Evolutionary conservation across 768 basidiomycete genomes (phyloP).

Genomic region (Russula griseocarnosa): DNA sequence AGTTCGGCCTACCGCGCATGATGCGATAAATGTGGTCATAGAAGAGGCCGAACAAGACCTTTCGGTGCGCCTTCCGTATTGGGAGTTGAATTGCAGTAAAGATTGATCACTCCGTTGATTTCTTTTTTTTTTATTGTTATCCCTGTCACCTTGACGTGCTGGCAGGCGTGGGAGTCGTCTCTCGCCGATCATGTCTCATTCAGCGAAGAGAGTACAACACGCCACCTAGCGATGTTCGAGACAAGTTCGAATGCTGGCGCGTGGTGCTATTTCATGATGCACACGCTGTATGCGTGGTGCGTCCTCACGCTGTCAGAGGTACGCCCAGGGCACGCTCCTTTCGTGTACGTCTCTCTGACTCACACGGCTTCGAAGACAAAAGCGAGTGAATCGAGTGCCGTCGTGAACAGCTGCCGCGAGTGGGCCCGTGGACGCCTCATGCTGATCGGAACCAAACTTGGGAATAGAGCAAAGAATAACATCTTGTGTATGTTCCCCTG

Average conservation of each 20-base stretch:
- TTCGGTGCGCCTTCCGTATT: constrained; percentile 18
- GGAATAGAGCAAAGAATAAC: constrained; percentile 42
- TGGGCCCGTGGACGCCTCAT: constrained; percentile 42
- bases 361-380: constrained; percentile 6
- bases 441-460: constrained; percentile 40
- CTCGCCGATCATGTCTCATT: constrained; percentile 72
- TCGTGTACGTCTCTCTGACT: not conserved
- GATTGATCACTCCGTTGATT: not conserved
- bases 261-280: constrained; percentile 78
- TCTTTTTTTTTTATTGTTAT: not conserved
- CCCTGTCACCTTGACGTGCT: constrained; percentile 2
- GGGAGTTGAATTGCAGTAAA: not conserved
- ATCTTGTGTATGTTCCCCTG: constrained; percentile 42
- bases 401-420: constrained; percentile 27
- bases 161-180: constrained; percentile 58
- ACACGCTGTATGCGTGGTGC: constrained; percentile 66
- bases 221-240: constrained; percentile 74
- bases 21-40: constrained; percentile 10
- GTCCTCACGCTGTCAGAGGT: constrained; percentile 62
- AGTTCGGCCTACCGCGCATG: constrained; percentile 6
- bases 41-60: constrained; percentile 24
- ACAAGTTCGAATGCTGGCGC: constrained; percentile 74
- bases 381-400: constrained; percentile 1
- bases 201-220: constrained; percentile 60
- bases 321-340: constrained; percentile 32